phyloP scores from a whole-genome alignment of 2,329 filamentous ascomycete species.

The Septoria petroselini region DNA sequence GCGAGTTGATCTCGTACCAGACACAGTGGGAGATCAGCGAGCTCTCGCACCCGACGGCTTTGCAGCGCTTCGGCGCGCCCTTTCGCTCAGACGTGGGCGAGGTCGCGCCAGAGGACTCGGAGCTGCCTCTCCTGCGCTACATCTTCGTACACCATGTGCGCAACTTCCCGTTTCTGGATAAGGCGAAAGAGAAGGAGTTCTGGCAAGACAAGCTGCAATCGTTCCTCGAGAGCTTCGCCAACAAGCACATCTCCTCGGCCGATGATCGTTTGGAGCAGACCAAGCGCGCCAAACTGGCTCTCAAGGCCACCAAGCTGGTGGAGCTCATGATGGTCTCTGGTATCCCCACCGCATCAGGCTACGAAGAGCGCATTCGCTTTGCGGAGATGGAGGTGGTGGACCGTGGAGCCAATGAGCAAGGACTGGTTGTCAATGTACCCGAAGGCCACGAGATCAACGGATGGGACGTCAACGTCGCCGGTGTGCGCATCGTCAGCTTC shows the following conservation, averaged over 20 bases:
- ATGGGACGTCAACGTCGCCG: constrained; percentile 95
- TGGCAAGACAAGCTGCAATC: constrained; percentile 98
- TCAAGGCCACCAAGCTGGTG: constrained; percentile 91
- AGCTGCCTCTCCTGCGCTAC: constrained; percentile 87
- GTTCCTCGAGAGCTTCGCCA: constrained; percentile 95
- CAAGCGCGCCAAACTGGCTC: constrained; percentile 85
- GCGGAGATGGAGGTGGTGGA: constrained; percentile 97
- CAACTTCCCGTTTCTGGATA: constrained; percentile 95
- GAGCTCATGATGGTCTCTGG: constrained; percentile 99
- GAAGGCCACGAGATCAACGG: constrained; percentile 91
- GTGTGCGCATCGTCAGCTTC: constrained; percentile 73
- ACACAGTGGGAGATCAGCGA: constrained; percentile 87
- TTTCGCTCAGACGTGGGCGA: constrained; percentile 92
- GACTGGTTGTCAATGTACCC: constrained; percentile 79
- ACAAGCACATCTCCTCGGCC: constrained; percentile 93
- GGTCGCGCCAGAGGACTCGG: constrained; percentile 87
- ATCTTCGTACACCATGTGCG: constrained; percentile 98
- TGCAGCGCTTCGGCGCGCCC: constrained; percentile 91
- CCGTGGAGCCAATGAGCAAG: constrained; percentile 84
- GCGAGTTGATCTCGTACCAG: constrained; percentile 87
- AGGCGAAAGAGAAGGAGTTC: constrained; percentile 97
- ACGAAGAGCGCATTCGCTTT: constrained; percentile 95
- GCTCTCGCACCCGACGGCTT: constrained; percentile 88
- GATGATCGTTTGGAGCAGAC: constrained; percentile 95
- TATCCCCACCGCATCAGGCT: constrained; percentile 90